phyloP scores from a whole-genome alignment of 1,284 basidiomycete species.

The Malassezia globosa region DNA sequence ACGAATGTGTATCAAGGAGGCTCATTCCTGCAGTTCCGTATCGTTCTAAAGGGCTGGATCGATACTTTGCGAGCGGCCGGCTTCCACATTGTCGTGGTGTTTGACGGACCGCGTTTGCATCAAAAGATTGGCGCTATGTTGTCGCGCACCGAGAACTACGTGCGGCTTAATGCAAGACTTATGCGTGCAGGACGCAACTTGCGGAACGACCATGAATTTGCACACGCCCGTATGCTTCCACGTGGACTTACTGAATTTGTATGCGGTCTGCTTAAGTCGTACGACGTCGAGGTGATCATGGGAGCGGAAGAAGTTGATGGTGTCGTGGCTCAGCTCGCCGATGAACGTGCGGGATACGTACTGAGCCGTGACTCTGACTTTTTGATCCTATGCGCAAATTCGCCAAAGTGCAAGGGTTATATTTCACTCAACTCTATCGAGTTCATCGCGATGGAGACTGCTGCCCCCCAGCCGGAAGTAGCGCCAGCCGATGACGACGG shows the following conservation, averaged over 20 bases:
- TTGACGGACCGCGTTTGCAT: constrained; percentile 17
- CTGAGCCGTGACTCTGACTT: constrained; percentile 19
- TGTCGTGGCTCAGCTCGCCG: constrained; percentile 13
- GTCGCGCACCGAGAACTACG: constrained; percentile 14
- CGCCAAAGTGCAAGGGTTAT: constrained; percentile 17
- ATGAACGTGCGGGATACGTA: constrained; percentile 18
- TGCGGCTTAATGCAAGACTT: constrained; percentile 18
- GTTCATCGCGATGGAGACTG: constrained; percentile 10
- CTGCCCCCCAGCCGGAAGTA: background rate
- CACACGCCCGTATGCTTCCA: constrained; percentile 15
- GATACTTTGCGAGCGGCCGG: constrained; percentile 7
- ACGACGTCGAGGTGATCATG: constrained; percentile 10
- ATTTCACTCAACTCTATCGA: constrained; percentile 8
- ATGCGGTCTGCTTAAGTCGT: constrained; percentile 3
- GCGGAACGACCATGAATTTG: constrained; percentile 15
- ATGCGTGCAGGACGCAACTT: constrained; percentile 18
- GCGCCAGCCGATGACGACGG: constrained; percentile 12
- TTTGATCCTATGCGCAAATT: constrained; percentile 14
- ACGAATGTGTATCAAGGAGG: constrained; percentile 19
- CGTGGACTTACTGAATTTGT: constrained; percentile 12
- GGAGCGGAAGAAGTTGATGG: constrained; percentile 16
- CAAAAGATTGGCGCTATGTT: constrained; percentile 15
- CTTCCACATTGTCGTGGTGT: constrained; percentile 14
- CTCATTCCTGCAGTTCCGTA: constrained; percentile 9
- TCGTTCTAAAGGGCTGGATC: constrained; percentile 12